Conservation (phyloP, 2,329 filamentous ascomycete species). For the Dactylellina parvicollis region DNA sequence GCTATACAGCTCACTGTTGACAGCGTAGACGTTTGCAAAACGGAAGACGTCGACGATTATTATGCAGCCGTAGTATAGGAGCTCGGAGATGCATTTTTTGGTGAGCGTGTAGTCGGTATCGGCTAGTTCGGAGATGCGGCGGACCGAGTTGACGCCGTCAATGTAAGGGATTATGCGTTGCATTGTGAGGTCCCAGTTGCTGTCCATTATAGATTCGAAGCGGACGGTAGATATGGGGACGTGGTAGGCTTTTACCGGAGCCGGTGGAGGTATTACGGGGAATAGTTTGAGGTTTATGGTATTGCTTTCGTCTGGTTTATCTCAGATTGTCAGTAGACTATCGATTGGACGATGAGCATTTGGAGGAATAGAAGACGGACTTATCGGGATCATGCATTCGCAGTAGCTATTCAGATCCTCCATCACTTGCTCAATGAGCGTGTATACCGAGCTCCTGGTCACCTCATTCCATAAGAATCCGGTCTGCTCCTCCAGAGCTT, state of each 20-base stretch:
- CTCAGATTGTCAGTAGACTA: too few relatives aligned
- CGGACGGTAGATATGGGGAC: constrained; percentile 79
- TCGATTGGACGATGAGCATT: too few relatives aligned
- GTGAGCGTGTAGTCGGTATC: constrained; percentile 88
- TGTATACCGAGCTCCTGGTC: constrained; percentile 75
- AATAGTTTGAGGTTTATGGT: constrained; percentile 97
- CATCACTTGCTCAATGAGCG: constrained; percentile 79
- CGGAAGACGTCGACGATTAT: constrained; percentile 94
- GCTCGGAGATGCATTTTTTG: constrained; percentile 83
- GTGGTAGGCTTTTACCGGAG: constrained; percentile 84
- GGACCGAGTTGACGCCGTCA: constrained; percentile 89
- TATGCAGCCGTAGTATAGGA: constrained; percentile 92
- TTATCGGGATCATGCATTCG: constrained; percentile 97
- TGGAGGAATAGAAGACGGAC: too few relatives aligned
- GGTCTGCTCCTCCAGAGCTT: constrained; percentile 89
- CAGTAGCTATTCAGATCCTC: constrained; percentile 96
- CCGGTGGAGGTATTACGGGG: constrained; percentile 79
- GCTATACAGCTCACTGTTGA: constrained; percentile 78
- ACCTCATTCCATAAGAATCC: constrained; percentile 77
- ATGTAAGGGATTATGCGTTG: constrained; percentile 84
- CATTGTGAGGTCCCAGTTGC: constrained; percentile 73
- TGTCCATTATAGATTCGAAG: constrained; percentile 66
- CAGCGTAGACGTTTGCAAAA: constrained; percentile 89
- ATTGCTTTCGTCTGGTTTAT: constrained; percentile 80
- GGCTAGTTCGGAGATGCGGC: constrained; percentile 83